Evolutionary conservation across 225 moss, liverwort and hornwort genomes (phyloP), one percentile per base, ranked within the genome.

Genomic region (Takakia lepidozioides): DNA sequence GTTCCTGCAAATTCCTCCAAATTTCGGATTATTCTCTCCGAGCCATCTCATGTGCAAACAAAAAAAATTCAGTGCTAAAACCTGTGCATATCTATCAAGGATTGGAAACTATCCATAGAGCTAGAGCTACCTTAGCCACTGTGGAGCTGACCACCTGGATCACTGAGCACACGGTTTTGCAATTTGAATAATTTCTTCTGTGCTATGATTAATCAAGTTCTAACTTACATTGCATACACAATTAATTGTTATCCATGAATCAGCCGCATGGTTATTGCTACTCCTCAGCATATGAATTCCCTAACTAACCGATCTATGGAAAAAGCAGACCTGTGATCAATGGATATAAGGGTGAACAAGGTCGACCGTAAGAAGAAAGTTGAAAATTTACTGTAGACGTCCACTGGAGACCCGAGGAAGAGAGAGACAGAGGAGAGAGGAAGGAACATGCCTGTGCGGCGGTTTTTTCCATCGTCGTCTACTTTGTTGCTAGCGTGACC

Each of bases 401-500:
- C 32, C 32, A 37, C 48, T 21, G 40, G 46, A 43, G 29, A 20
- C 20, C 21, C 23, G 14, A 18, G 4, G 17, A 16, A 10, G 15
- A 40, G 32, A 55, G 30, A 38, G 38, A 25, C 52, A 48, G 49
- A 10, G 21, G 45, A 2, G 21, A 24, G 7, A n/a, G 19, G 20
- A 22, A 19, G 1, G 6, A 52, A 2, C 57, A 46, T 43, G 57
- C 72, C 72, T 62, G 61, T 56, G 57, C 72, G 72, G 47, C 72
- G 57, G 15, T 24, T 43, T 66, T 62, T 72, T 1, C 72, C 72
- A 46, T 72, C 72, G 32, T 72, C 72, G 38, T 72, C 72, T 42
- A 66, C 28, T 22, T 66, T 66, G 61, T 32, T 32, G 32, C 8
- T 6, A 11, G 32, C 11, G 11, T 32, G 32, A 32, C 11, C 11